A percentile compares a stretch with the other conserved stretches of the same genome.
Conservation (phyloP, 305 asterid species). For the Solanum chacoense region DNA sequence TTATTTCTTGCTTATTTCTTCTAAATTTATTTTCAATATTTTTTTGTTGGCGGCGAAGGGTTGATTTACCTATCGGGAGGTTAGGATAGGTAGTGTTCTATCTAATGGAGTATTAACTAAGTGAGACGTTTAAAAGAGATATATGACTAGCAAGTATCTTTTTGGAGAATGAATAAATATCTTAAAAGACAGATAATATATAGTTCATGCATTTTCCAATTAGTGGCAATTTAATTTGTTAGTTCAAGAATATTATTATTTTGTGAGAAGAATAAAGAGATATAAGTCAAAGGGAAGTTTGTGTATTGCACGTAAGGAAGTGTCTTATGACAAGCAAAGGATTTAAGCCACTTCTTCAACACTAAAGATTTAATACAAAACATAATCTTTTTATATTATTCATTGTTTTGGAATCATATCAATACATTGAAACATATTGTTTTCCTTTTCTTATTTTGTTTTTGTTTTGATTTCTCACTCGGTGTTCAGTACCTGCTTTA, state of each 20-base stretch:
- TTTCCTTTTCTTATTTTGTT: neutral
- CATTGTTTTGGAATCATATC: neutral
- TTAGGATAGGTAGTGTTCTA: neutral
- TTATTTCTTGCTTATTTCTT: too few relatives aligned
- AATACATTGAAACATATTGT: neutral
- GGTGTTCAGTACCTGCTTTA: neutral
- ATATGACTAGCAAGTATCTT: too few relatives aligned
- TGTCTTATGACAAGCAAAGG: conserved; percentile 7
- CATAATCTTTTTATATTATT: neutral
- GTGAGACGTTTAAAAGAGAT: neutral
- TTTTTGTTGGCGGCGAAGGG: neutral
- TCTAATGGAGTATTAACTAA: neutral
- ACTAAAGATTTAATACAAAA: neutral
- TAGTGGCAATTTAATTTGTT: neutral
- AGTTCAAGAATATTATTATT: neutral
- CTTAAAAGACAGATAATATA: too few relatives aligned
- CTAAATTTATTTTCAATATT: neutral
- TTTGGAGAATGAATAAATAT: neutral
- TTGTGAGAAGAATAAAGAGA: neutral
- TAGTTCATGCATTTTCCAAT: neutral
- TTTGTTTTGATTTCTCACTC: neutral
- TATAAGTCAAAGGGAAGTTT: neutral
- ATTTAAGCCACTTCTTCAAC: neutral
- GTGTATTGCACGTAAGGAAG: conserved; percentile 22
- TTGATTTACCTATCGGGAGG: neutral